Evolutionary conservation across 106 monocot species (phyloP), one percentile per base, ranked within the genome.

Genomic region (Agapanthus africanus): DNA sequence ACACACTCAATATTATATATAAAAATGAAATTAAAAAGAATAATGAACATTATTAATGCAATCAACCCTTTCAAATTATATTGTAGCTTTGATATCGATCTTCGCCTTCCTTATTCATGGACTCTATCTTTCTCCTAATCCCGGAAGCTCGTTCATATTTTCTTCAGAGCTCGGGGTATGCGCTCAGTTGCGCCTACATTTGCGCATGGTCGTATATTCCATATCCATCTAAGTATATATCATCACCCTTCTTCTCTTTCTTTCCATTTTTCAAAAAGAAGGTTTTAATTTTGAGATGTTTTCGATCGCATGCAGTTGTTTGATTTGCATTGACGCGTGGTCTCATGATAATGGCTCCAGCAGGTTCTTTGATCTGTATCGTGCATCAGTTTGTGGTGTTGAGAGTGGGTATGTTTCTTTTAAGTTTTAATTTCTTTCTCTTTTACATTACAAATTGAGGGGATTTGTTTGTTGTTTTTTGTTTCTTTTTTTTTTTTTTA

Each of bases 131-230:
- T 69, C 67, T 71, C 66, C 73, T 87, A 23, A 8, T 32, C 65
- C 30, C 40, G 16, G 85, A 77, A 18, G 59, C 67, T 11, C 83
- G 88, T 56, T 21, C 66, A 1, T 65, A 26, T 35, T 72, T 86
- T 71, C 77, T 93, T 54, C 76, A 74, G 21, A 64, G 18, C 18
- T 63, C 68, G 0, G 74, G 66, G 0, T 76, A 66, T 46, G 19
- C 70, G 7, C 69, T 83, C 15, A 79, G 81, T 7, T 93, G 88
- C 59, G n/a, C 59, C 0, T 85, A 93, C 38, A 77, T 93, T 59
- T 93, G 74, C 67, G 22, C 88, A 4, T 93, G 93, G 93, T 81
- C 79, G 26, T 86, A 81, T 18, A 33, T 78, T n/a, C 85, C 77
- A 9, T 74, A 32, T 16, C 80, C 74, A 36, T 71, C 81, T 63